phyloP scores from a whole-genome alignment of 2,329 filamentous ascomycete genomes.

The Fusarium continuum region DNA sequence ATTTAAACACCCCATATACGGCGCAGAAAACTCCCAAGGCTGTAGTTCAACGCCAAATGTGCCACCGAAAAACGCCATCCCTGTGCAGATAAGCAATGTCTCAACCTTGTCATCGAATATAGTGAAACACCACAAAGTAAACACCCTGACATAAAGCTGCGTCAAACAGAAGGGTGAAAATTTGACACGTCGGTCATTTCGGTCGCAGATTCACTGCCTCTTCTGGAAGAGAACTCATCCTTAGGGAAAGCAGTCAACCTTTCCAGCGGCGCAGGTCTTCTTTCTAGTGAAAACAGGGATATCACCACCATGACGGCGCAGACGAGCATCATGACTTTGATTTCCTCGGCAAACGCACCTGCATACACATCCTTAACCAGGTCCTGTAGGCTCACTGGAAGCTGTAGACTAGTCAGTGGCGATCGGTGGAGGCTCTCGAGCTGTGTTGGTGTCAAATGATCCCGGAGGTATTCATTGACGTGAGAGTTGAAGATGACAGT shows the following conservation, averaged over 20 bases:
- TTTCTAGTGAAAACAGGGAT: constrained; percentile 57
- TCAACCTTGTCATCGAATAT: neutral
- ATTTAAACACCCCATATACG: neutral
- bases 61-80: constrained; percentile 14
- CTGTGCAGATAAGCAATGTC: neutral
- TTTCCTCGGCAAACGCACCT: constrained; percentile 56
- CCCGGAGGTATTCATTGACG: constrained; percentile 51
- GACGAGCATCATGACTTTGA: constrained; percentile 57
- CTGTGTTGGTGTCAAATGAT: constrained; percentile 49
- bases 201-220: constrained; percentile 51
- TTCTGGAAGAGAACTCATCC: constrained; percentile 43
- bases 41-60: constrained; percentile 16
- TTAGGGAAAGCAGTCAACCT: constrained; percentile 42
- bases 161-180: constrained; percentile 31
- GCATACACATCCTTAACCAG: constrained; percentile 55
- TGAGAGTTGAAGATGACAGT: constrained; percentile 66
- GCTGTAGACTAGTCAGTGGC: constrained; percentile 51
- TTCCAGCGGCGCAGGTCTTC: constrained; percentile 50
- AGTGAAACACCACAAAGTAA: neutral
- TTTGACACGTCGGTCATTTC: constrained; percentile 48
- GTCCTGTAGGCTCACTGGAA: constrained; percentile 47
- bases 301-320: constrained; percentile 55
- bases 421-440: constrained; percentile 57
- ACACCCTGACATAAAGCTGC: neutral
- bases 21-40: neutral